Base-by-base conservation (phyloP, 2,329 filamentous ascomycete genomes). In the Exophiala dermatitidis region DNA sequence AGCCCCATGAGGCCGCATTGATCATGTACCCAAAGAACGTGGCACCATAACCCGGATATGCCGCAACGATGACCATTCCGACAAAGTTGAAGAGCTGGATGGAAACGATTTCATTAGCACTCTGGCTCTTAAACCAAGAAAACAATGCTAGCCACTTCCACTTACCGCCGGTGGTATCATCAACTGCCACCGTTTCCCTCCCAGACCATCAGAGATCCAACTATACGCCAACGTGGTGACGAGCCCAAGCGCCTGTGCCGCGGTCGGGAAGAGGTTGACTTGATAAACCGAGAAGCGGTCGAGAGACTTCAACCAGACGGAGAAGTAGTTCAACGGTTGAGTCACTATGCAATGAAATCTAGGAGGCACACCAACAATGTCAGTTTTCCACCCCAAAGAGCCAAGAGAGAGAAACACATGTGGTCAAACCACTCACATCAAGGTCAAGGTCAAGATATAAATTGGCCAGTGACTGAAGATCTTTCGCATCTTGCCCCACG, bases 1-100 rank as follows among this genome's bases (percentile, higher is more conserved):
- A 62, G 2, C 58, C 60, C 58, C 58, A 62, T 28, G 58, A 59
- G 10, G 60, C 60, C 8, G 55, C 60, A 53, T 62, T 62, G 32
- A 62, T 54, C 34, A 62, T 12, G 46, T 60, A 62, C 5, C 58
- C 60, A 44, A 60, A 59, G 36, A 62, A 54, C 9, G 56, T 57
- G 12, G 58, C 60, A 0, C 59, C 63, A 38, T 63, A 64, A 38
- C 50, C 52, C 3, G 60, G 60, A 1, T 52, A 54, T 34, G 55
- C 37, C 4, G 60, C 59, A 3, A 62, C 58, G 34, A 62, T 52
- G 12, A 60, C 54, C 56, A 62, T 53, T 2, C 58, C 58, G 6
- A 62, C 49, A n/a, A 62, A 58, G 41, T 62, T 62, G 31, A 41
- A 26, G 19, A 58, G 45, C 7, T 52, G 19, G 8, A n/a, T 19